phyloP scores from a whole-genome alignment of 768 basidiomycete species.

The Lentinula guzmanii region DNA sequence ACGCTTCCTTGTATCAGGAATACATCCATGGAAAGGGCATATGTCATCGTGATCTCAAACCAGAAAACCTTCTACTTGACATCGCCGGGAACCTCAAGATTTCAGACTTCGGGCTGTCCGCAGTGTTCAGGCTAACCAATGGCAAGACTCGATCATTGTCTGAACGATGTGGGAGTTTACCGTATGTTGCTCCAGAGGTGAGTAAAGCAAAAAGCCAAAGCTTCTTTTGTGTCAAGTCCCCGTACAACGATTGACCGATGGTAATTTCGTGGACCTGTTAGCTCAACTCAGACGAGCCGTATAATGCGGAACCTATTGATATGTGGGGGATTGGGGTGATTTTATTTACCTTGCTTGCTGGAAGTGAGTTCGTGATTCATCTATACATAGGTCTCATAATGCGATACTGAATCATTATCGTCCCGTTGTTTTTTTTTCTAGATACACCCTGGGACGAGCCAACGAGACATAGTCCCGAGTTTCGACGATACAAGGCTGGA shows the following conservation, averaged over 20 bases:
- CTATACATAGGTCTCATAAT: background rate
- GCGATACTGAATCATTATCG: too few relatives aligned
- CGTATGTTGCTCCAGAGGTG: slow-evolving; percentile 94
- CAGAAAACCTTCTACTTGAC: slow-evolving; percentile 89
- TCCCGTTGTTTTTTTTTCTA: slow-evolving; percentile 21
- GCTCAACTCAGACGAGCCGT: slow-evolving; percentile 64
- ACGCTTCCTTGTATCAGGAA: slow-evolving; percentile 32
- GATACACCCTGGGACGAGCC: slow-evolving; percentile 99
- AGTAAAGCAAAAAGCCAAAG: slow-evolving; percentile 8
- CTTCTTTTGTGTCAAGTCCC: too few relatives aligned
- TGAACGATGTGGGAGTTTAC: slow-evolving; percentile 87
- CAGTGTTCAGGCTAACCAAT: slow-evolving; percentile 80
- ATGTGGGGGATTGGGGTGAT: slow-evolving; percentile 97
- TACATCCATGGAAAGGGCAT: slow-evolving; percentile 89
- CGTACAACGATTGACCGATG: too few relatives aligned
- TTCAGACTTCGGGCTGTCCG: slow-evolving; percentile 91
- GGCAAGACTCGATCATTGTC: slow-evolving; percentile 72
- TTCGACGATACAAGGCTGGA: slow-evolving; percentile 64
- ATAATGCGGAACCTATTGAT: slow-evolving; percentile 90
- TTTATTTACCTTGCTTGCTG: slow-evolving; percentile 82
- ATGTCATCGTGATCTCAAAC: slow-evolving; percentile 95
- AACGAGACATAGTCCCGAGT: slow-evolving; percentile 74
- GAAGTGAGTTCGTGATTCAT: slow-evolving; percentile 53
- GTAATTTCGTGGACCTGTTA: slow-evolving; percentile 18
- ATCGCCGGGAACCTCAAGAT: slow-evolving; percentile 84